phyloP scores from a whole-genome alignment of 169 alveolate genomes.

The Cryptosporidium viatorum region DNA sequence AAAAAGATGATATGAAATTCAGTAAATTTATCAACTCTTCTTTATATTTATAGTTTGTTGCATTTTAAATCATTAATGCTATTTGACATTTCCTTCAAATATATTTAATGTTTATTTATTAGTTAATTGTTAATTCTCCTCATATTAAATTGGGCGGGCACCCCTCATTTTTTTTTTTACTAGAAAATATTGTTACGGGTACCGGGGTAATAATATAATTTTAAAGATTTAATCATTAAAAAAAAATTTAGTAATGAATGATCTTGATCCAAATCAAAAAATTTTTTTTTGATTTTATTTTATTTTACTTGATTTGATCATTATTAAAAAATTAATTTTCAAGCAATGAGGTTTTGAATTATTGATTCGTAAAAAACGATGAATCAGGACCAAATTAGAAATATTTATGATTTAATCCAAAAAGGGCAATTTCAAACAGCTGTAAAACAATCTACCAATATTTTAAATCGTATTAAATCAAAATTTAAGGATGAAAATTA shows the following conservation, averaged over 20 bases:
- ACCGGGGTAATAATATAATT: not conserved
- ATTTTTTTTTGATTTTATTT: too few relatives aligned
- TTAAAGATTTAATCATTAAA: too few relatives aligned
- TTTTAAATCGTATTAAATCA: conserved; percentile 1
- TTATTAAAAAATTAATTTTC: too few relatives aligned
- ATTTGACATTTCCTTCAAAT: too few relatives aligned
- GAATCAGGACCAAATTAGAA: conserved; percentile 37
- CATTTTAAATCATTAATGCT: not conserved
- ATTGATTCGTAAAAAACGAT: not conserved
- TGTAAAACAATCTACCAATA: conserved; percentile 23
- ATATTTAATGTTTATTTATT: too few relatives aligned
- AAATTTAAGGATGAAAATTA: conserved; percentile 14
- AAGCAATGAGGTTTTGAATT: not conserved
- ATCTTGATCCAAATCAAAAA: not conserved
- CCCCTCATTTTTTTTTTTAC: not conserved
- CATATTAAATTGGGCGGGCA: not conserved
- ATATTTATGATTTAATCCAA: conserved; percentile 40
- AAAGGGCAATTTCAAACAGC: conserved; percentile 38
- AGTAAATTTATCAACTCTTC: not conserved
- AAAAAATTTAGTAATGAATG: not conserved
- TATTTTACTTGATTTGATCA: too few relatives aligned
- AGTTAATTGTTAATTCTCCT: not conserved
- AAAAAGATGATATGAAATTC: too few relatives aligned
- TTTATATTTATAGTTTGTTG: not conserved
- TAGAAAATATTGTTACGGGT: not conserved